phyloP scores from a whole-genome alignment of 2,329 filamentous ascomycete genomes.

The Laburnicola sp. region DNA sequence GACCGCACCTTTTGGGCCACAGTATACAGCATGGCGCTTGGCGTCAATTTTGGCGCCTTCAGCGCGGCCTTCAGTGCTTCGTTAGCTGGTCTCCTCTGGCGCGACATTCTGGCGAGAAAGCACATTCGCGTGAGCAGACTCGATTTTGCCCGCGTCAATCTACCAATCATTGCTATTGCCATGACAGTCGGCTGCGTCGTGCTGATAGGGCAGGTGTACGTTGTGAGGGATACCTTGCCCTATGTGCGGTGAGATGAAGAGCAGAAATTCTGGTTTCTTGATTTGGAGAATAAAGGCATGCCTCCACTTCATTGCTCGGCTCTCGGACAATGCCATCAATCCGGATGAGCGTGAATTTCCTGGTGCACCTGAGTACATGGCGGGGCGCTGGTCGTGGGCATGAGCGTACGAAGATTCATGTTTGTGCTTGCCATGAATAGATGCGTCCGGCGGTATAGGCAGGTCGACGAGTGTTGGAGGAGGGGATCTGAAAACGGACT shows the following conservation, averaged over 20 bases:
- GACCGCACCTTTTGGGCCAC: constrained; percentile 73
- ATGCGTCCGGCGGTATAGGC: no score
- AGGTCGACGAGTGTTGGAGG: no score
- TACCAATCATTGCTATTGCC: constrained; percentile 70
- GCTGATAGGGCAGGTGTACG: constrained; percentile 66
- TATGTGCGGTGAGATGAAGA: constrained; percentile 25
- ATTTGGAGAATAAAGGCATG: no score
- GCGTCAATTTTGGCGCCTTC: constrained; percentile 75
- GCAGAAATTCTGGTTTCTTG: no score
- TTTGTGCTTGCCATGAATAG: no score
- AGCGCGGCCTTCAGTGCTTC: constrained; percentile 73
- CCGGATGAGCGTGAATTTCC: no score
- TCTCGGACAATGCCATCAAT: no score
- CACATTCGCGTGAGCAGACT: constrained; percentile 65
- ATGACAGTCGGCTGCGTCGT: constrained; percentile 67
- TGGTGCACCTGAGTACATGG: no score
- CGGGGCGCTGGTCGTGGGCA: no score
- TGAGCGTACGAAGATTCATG: no score
- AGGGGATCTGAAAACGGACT: no score
- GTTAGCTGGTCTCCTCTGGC: constrained; percentile 71
- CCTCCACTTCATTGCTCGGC: no score
- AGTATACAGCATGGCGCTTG: constrained; percentile 73
- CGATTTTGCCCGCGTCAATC: constrained; percentile 70
- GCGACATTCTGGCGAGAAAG: constrained; percentile 69
- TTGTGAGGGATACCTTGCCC: constrained; percentile 52